Evolutionary conservation across 805 yeast genomes (phyloP), one percentile per base, ranked within the genome.

Genomic region (Saccharomycopsis oosterbeekiorum): DNA sequence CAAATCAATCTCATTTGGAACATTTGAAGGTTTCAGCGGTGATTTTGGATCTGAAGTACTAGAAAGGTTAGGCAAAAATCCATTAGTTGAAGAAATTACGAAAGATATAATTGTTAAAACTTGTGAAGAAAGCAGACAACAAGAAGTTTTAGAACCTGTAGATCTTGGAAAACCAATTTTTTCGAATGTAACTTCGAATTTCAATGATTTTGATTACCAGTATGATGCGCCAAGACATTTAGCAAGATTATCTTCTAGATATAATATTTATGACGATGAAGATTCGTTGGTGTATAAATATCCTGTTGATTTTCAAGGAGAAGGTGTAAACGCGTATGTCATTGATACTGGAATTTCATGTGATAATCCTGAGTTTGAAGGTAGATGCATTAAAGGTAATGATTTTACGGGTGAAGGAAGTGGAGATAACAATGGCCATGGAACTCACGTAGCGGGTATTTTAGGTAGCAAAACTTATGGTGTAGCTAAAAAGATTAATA

Each of bases 361-460:
- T 12, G 77, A 76, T 6, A 86, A 84, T 68, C 81, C 80, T n/a
- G 87, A 85, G 51, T 74, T 88, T 68, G 85, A 80, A 67, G 85
- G 83, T 0, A 73, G 93, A 59, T 89, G 85, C 8, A 67, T 65
- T 6, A 69, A 72, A 62, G 92, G 92, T 0, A 78, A 75, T 8
- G 88, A 86, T 67, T 81, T 84, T 62, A 84, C 89, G 0, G 75
- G 74, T 1, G 86, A 82, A 65, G 82, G 83, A 0, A 68, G 76
- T 0, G 89, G 88, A 6, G 97, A 92, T 70, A 74, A 74, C 10
- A 85, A 85, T 67, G 97, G 97, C 0, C 97, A 91, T 71, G 97
- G 97, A 0, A 89, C 97, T 0, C 97, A 91, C 72, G 96, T 92
- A 56, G 96, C 97, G 0, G 97, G 97, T 2, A 75, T 89, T 12